Base-by-base conservation (phyloP, 169 alveolate genomes). In the Cryptosporidium meleagridis region DNA sequence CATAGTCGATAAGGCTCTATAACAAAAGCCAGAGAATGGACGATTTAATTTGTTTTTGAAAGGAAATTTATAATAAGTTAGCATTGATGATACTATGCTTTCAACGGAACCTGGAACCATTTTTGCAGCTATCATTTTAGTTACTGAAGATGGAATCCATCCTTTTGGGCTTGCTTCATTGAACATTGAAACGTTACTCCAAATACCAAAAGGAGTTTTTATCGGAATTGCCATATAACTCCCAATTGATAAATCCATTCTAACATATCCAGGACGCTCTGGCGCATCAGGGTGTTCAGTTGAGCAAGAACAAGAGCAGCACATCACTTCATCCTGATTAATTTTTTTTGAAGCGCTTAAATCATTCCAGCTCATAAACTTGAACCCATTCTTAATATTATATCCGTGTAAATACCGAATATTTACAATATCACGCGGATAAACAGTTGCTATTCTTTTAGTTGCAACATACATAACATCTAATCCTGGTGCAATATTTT, bases 71-170 rank as follows among this genome's bases (percentile, higher is more conserved):
- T 80, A 65, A 62, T 62, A 65, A 0, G 65, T 44, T 5, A 80
- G 26, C 75, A 80, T 80, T 6, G 89, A 62, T 21, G 89, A 59
- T 2, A 80, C 18, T 7, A 80, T 62, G 23, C 70, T 87, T 41
- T 92, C 94, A 2, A 92, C 91, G 8, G 94, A 86, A 4, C 91
- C 69, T 8, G 95, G 95, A 12, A 91, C 86, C 58, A 92, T 86
- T 71, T 91, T 92, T 5, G 92, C 94, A 12, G 94, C 93, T 26
- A 92, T 67, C 53, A 70, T 23, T 35, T 69, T 73, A 14, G 93
- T 91, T 18, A 92, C 91, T 18, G 93, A 87, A 10, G 91, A 92
- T 2, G 95, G 95, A 23, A 92, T 92, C 95, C 95, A 92, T 6
- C 95, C 95, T 31, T 84, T 85, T 9, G 95, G 94, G 26, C 85